Conservation (phyloP, 2,329 filamentous ascomycete species). For the Arachnomyces sp. region DNA sequence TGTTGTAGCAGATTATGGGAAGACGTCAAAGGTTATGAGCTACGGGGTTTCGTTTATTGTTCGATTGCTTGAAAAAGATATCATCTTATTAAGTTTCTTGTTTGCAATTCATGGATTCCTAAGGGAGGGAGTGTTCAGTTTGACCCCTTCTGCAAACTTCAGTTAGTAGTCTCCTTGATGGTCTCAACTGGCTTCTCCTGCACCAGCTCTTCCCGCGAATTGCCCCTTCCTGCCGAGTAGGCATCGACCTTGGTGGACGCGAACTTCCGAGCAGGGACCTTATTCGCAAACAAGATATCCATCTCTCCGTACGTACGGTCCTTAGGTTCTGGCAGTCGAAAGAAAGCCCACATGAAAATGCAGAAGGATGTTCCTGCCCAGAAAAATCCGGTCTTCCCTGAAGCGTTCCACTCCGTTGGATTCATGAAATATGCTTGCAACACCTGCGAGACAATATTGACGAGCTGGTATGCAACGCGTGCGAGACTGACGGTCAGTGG, state of each 20-base stretch:
- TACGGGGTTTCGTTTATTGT: too few relatives aligned
- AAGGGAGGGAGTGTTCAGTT: too few relatives aligned
- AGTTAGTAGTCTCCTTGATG: too few relatives aligned
- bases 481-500: constrained; percentile 31
- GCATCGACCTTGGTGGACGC: constrained; percentile 12
- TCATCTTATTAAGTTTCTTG: too few relatives aligned
- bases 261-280: constrained; percentile 66
- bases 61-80: too few relatives aligned
- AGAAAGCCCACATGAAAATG: constrained; percentile 46
- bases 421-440: constrained; percentile 17
- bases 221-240: background rate
- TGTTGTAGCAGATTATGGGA: too few relatives aligned
- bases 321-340: constrained; percentile 70
- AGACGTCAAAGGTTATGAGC: too few relatives aligned
- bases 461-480: constrained; percentile 27
- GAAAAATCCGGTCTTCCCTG: constrained; percentile 84
- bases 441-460: background rate
- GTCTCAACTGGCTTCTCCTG: background rate
- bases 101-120: too few relatives aligned
- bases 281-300: constrained; percentile 72
- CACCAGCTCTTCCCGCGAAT: too few relatives aligned
- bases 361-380: constrained; percentile 74
- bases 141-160: too few relatives aligned
- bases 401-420: constrained; percentile 37
- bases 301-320: constrained; percentile 81